Evolutionary conservation across 2,329 filamentous ascomycete species (phyloP).

Genomic region (Bipolaris zeicola): DNA sequence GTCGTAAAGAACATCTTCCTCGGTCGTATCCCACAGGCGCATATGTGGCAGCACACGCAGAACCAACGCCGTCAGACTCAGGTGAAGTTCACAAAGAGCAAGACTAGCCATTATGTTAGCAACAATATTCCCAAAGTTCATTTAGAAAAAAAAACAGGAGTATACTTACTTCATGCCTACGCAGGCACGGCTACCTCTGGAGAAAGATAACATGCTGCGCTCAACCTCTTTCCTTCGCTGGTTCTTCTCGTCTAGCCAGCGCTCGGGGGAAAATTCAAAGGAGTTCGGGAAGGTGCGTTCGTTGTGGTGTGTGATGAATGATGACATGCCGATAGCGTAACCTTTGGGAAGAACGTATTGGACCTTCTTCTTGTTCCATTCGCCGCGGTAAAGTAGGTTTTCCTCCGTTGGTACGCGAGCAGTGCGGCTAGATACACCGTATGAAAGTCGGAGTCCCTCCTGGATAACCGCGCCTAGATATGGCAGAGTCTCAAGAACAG

Average conservation of each 20-base stretch:
- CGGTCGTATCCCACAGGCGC: constrained; percentile 27
- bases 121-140: neutral
- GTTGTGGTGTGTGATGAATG: constrained; percentile 32
- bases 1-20: constrained; percentile 30
- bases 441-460: constrained; percentile 39
- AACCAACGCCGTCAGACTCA: constrained; percentile 28
- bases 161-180: constrained; percentile 43
- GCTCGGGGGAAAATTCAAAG: constrained; percentile 34
- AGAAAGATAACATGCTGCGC: constrained; percentile 37
- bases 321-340: constrained; percentile 35
- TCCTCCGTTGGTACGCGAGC: constrained; percentile 33
- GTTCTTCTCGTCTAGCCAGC: constrained; percentile 38
- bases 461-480: constrained; percentile 42
- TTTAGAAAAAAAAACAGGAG: neutral
- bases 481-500: constrained; percentile 33
- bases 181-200: constrained; percentile 40
- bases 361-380: constrained; percentile 31
- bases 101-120: constrained; percentile 17
- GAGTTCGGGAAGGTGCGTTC: constrained; percentile 34
- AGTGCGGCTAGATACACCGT: constrained; percentile 35
- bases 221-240: constrained; percentile 33
- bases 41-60: constrained; percentile 33
- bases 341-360: constrained; percentile 30
- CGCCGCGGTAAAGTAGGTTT: constrained; percentile 30
- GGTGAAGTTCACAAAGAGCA: constrained; percentile 30